phyloP scores from a whole-genome alignment of 768 basidiomycete genomes.

The Cystofilobasidium ferigula region DNA sequence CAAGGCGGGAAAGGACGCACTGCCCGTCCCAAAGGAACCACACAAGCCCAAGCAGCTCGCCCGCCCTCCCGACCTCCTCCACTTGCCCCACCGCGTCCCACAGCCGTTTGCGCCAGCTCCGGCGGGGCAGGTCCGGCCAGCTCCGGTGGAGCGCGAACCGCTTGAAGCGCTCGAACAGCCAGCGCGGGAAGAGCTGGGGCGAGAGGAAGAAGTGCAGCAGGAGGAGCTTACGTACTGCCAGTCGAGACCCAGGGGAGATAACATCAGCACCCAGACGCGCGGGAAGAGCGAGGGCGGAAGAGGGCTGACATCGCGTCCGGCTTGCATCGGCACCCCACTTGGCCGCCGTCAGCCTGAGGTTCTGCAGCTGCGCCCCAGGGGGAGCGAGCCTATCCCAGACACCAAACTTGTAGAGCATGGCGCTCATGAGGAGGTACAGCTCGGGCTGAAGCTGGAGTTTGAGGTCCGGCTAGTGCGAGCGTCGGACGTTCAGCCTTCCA shows the following conservation, averaged over 20 bases:
- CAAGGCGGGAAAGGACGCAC: slow-evolving; percentile 43
- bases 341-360: slow-evolving; percentile 33
- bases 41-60: slow-evolving; percentile 64
- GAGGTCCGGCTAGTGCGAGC: background rate
- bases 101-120: slow-evolving; percentile 57
- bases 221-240: slow-evolving; percentile 17
- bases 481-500: too few species aligned
- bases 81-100: slow-evolving; percentile 59
- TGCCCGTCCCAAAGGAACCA: slow-evolving; percentile 76
- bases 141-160: slow-evolving; percentile 64
- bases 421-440: slow-evolving; percentile 42
- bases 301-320: slow-evolving; percentile 41
- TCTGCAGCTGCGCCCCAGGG: slow-evolving; percentile 59
- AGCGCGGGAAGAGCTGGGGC: slow-evolving; percentile 60
- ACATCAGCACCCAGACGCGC: too few species aligned
- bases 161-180: slow-evolving; percentile 63
- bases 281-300: slow-evolving; percentile 34
- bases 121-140: slow-evolving; percentile 83
- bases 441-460: slow-evolving; percentile 28
- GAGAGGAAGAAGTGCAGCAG: slow-evolving; percentile 52
- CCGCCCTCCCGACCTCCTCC: slow-evolving; percentile 55
- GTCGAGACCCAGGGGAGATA: too few species aligned
- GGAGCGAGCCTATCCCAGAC: slow-evolving; percentile 70
- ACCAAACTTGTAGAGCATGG: slow-evolving; percentile 68
- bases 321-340: slow-evolving; percentile 15